phyloP scores from a whole-genome alignment of 2,329 filamentous ascomycete genomes.

The Xylaria sp. region DNA sequence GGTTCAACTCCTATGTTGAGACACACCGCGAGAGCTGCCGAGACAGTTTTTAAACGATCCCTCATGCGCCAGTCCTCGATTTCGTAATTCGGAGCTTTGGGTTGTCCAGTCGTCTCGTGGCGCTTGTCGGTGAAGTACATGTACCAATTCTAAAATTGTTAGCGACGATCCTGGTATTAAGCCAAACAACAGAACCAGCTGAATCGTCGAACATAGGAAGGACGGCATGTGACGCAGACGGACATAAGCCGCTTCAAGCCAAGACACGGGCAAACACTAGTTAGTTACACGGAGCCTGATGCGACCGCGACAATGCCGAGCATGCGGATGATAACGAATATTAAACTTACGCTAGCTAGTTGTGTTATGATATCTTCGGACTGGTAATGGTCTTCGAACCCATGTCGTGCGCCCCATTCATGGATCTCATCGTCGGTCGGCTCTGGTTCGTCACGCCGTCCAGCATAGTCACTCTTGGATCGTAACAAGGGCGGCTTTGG shows the following conservation, averaged over 20 bases:
- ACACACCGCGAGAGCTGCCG: conserved; percentile 90
- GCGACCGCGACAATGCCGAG: neutral
- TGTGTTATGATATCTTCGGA: conserved; percentile 87
- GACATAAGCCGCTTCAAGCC: neutral
- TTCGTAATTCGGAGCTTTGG: conserved; percentile 68
- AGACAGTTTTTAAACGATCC: conserved; percentile 94
- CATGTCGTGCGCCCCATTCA: conserved; percentile 73
- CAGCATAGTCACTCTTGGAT: conserved; percentile 62
- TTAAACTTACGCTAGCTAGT: conserved; percentile 72
- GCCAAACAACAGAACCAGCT: neutral
- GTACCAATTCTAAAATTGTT: conserved; percentile 79
- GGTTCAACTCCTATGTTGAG: conserved; percentile 98
- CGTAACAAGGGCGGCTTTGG: conserved; percentile 60
- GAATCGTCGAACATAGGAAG: neutral
- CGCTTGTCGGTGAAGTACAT: conserved; percentile 99
- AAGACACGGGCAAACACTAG: neutral
- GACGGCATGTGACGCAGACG: too few relatives aligned
- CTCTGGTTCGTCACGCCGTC: conserved; percentile 49
- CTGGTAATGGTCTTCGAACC: conserved; percentile 91
- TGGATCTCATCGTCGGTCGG: conserved; percentile 53
- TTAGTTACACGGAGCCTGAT: neutral
- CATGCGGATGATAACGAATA: neutral
- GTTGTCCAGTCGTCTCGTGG: conserved; percentile 91
- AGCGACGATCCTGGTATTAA: conserved; percentile 11
- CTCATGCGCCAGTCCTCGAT: conserved; percentile 97